phyloP scores from a whole-genome alignment of 2,329 filamentous ascomycete species.

The Lachnellula hyalina region DNA sequence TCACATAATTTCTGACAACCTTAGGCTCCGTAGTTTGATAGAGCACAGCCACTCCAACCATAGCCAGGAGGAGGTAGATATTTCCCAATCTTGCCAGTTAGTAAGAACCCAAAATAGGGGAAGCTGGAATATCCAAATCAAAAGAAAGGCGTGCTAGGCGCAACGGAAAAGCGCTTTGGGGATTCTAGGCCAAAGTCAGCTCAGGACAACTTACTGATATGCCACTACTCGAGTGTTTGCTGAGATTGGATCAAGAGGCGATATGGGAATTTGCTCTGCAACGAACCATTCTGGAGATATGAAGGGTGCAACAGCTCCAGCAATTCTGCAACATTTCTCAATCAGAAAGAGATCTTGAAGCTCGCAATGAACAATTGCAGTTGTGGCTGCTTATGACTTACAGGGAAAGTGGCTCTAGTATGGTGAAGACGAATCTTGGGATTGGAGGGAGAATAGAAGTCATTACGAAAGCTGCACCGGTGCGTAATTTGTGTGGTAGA shows the following conservation, averaged over 20 bases:
- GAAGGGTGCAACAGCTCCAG: constrained; percentile 53
- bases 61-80: constrained; percentile 59
- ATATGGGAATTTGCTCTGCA: constrained; percentile 50
- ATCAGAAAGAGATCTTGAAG: neutral
- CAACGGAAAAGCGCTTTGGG: constrained; percentile 30
- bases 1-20: constrained; percentile 62
- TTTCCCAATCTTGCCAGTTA: constrained; percentile 56
- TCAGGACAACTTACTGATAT: constrained; percentile 15
- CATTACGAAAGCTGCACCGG: constrained; percentile 37
- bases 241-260: constrained; percentile 28
- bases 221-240: constrained; percentile 32
- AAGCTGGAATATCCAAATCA: neutral
- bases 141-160: constrained; percentile 30
- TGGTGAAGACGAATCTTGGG: constrained; percentile 60
- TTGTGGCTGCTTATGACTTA: constrained; percentile 34
- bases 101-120: neutral
- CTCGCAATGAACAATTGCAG: neutral
- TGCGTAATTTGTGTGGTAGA: no score
- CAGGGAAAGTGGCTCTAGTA: constrained; percentile 65
- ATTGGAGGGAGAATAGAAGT: constrained; percentile 56
- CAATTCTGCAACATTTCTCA: constrained; percentile 41
- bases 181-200: neutral
- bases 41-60: constrained; percentile 59
- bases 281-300: constrained; percentile 58
- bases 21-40: constrained; percentile 59